These are phyloP conservation scores for Penicillium soppii DNA, from an alignment of 495 filamentous ascomycete genomes.

Conservation along the genomic window DNA sequence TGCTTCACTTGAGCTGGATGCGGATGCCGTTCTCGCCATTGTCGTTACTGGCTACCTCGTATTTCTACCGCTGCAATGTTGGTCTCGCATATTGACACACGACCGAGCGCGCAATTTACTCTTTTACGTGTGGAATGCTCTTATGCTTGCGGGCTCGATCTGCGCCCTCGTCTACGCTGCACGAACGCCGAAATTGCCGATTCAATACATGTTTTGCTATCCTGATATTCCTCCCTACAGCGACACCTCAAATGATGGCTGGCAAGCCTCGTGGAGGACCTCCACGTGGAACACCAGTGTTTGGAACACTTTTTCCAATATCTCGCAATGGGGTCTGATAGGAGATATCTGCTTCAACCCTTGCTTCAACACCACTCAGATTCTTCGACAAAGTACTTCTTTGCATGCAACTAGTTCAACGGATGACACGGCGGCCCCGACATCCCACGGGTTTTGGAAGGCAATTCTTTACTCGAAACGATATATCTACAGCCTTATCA, in stretches of 20 bases:
- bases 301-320: constrained; percentile 28
- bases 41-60: constrained; percentile 40
- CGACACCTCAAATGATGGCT: constrained; percentile 28
- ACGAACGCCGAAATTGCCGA: constrained; percentile 10
- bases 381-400: constrained; percentile 19
- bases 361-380: constrained; percentile 34
- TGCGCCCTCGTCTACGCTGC: constrained; percentile 27
- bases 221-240: constrained; percentile 23
- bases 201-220: constrained; percentile 36
- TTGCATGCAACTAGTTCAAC: constrained; percentile 16
- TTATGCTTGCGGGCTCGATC: constrained; percentile 34
- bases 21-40: constrained; percentile 35
- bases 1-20: constrained; percentile 31
- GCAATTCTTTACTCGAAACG: constrained; percentile 26
- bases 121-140: constrained; percentile 31
- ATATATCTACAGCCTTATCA: constrained; percentile 36
- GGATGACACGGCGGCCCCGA: neutral
- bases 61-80: constrained; percentile 36
- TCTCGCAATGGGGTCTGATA: constrained; percentile 17
- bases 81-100: constrained; percentile 29
- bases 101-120: constrained; percentile 26
- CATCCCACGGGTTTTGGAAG: constrained; percentile 15
- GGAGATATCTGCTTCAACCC: constrained; percentile 33
- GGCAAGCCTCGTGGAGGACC: constrained; percentile 21
- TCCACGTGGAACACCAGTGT: constrained; percentile 33